Conservation (phyloP, 1,284 basidiomycete genomes). For the Dichomitus squalens region DNA sequence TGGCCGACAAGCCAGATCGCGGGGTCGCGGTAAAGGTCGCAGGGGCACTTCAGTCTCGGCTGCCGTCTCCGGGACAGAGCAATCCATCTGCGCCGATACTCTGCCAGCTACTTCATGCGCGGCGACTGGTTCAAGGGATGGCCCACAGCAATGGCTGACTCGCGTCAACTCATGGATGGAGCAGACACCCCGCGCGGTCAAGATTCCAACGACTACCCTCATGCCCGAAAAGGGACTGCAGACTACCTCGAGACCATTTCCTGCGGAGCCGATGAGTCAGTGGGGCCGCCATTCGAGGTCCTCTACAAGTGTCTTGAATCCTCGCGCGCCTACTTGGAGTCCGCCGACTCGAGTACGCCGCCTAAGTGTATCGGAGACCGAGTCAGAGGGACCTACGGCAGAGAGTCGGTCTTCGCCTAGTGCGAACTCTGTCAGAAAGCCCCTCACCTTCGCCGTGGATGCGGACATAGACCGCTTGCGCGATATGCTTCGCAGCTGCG, state of each 20-base stretch:
- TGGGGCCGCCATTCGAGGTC: not conserved
- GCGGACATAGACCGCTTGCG: slow-evolving; percentile 10
- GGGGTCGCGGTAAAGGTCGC: not conserved
- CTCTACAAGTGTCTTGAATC: slow-evolving; percentile 6
- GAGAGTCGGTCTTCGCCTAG: not conserved
- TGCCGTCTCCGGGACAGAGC: not conserved
- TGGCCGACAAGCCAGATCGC: not conserved
- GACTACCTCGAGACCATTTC: not conserved
- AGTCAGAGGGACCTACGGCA: not conserved
- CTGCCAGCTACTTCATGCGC: not conserved
- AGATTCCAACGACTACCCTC: not conserved
- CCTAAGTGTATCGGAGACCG: not conserved
- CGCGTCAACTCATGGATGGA: slow-evolving; percentile 17
- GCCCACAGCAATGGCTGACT: slow-evolving; percentile 11
- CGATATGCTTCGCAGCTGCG: slow-evolving; percentile 13
- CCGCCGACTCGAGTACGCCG: not conserved
- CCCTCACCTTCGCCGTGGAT: not conserved
- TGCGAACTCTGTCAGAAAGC: not conserved
- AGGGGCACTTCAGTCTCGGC: not conserved
- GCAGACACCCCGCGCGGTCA: not conserved
- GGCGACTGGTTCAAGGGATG: not conserved
- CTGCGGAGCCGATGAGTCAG: not conserved
- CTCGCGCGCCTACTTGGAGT: slow-evolving; percentile 9
- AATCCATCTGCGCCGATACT: no score
- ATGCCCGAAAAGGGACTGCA: not conserved